Base-by-base conservation (phyloP, 23 red algal genomes). In the Porphyridium purpureum region DNA sequence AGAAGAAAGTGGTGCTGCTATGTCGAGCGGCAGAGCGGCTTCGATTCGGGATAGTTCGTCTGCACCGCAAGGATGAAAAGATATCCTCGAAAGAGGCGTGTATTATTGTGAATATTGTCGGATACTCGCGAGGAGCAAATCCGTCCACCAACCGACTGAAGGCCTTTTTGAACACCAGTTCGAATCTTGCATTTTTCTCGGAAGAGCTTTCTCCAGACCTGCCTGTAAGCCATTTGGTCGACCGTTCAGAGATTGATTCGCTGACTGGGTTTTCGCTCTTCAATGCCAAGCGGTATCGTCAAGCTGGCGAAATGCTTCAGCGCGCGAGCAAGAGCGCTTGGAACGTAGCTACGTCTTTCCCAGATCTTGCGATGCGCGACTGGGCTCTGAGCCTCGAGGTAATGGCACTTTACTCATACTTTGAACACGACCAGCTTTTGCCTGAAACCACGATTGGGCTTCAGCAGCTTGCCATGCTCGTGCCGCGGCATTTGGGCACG, bases 291-390 rank as follows among this genome's bases (percentile, higher is more conserved):
- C 49, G 66, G 35, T 76, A 67, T 59, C 80, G 80, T 35, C 80
- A 85, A 29, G 80, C 80, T 7, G 80, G 49, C 4, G 80, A 85
- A 41, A 36, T 85, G 24, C 53, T 85, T n/a, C 60, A 57, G 15
- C 58, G 80, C 55, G 67, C 80, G 2, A 53, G 64, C 38, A 66
- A 82, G 24, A 35, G 64, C 3, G 62, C 40, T 11, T 21, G 62
- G 27, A 21, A 59, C 22, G 49, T 69, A 31, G 76, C 76, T 9
- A 47, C 55, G 7, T 41, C 55, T 35, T 64, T 71, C 9, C 49
- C 52, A 11, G 65, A 60, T 21, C 55, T 51, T 5, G 53, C 62
- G 2, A 20, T 68, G 17, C 21, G 32, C 20, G n/a, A n/a, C n/a
- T 82, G 76, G 76, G 62, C 76, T 32, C 57, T 57, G 3, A 40